phyloP scores from a whole-genome alignment of 352 stramenopile genomes.

The Phytophthora nicotianae region DNA sequence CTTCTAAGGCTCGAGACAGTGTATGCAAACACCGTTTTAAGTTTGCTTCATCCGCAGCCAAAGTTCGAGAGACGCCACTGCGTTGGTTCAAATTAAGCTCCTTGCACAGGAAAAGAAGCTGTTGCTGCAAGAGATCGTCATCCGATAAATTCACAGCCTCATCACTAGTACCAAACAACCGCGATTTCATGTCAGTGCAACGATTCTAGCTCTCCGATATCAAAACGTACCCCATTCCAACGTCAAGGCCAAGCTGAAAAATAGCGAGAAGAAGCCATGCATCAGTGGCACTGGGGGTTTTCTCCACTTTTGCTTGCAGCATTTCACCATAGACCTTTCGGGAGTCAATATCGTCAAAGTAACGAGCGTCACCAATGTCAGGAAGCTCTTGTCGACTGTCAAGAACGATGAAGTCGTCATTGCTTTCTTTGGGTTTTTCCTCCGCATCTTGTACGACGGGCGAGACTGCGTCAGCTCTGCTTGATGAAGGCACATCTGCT shows the following conservation, averaged over 20 bases:
- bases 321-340: slow-evolving; percentile 18
- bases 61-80: slow-evolving; percentile 1
- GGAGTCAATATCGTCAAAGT: slow-evolving; percentile 37
- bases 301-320: slow-evolving; percentile 40
- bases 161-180: slow-evolving; percentile 31
- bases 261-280: slow-evolving; percentile 62
- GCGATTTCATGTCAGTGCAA: not conserved
- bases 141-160: slow-evolving; percentile 31
- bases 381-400: slow-evolving; percentile 13
- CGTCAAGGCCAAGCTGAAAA: slow-evolving; percentile 51
- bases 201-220: not conserved
- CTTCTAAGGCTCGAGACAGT: slow-evolving; percentile 47
- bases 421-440: not conserved
- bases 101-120: slow-evolving; percentile 36
- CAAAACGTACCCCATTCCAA: slow-evolving; percentile 38
- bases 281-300: slow-evolving; percentile 35
- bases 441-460: not conserved
- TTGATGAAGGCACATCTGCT: not conserved
- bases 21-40: slow-evolving; percentile 41
- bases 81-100: slow-evolving; percentile 28
- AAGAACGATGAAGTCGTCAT: slow-evolving; percentile 30
- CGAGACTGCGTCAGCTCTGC: not conserved
- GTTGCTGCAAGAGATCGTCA: slow-evolving; percentile 24
- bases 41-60: slow-evolving; percentile 32
- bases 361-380: slow-evolving; percentile 31